Percentiles rank a stretch among this genome's conserved stretches.
Evolutionary conservation across 2,329 filamentous ascomycete genomes (phyloP).

Genomic region (Scytalidium lignicola): DNA sequence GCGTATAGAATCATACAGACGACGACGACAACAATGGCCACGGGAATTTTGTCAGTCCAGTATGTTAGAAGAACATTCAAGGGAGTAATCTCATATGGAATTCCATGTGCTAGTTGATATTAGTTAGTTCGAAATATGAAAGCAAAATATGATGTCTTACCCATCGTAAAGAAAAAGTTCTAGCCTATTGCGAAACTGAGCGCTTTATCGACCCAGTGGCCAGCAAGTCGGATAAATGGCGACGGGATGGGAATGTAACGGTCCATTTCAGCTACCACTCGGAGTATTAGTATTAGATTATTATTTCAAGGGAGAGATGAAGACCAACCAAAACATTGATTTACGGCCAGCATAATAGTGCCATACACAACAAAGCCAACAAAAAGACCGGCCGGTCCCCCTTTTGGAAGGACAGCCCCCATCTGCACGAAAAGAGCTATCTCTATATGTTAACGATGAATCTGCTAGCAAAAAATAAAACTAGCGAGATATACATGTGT

Average conservation of each 20-base stretch:
- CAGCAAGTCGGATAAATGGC: conserved; percentile 46
- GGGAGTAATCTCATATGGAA: conserved; percentile 35
- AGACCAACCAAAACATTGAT: conserved; percentile 7
- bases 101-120: too few species aligned
- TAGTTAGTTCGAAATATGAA: too few species aligned
- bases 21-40: conserved; percentile 27
- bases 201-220: conserved; percentile 46
- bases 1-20: conserved; percentile 30
- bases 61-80: conserved; percentile 32
- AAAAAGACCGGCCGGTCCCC: conserved; percentile 50
- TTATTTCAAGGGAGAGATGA: too few species aligned
- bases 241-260: conserved; percentile 47
- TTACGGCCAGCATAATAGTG: conserved; percentile 47
- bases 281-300: too few species aligned
- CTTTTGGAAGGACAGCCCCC: conserved; percentile 49
- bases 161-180: conserved; percentile 49
- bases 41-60: conserved; percentile 30
- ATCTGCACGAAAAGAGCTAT: conserved; percentile 53
- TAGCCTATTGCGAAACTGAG: conserved; percentile 46
- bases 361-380: conserved; percentile 46
- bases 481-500: too few species aligned
- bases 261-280: conserved; percentile 56
- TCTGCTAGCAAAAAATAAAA: too few species aligned
- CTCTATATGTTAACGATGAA: too few species aligned
- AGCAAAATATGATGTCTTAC: too few species aligned